Evolutionary conservation across 305 asterid genomes (phyloP), one percentile per base, ranked within the genome.

Genomic region (Rubia peregrina): DNA sequence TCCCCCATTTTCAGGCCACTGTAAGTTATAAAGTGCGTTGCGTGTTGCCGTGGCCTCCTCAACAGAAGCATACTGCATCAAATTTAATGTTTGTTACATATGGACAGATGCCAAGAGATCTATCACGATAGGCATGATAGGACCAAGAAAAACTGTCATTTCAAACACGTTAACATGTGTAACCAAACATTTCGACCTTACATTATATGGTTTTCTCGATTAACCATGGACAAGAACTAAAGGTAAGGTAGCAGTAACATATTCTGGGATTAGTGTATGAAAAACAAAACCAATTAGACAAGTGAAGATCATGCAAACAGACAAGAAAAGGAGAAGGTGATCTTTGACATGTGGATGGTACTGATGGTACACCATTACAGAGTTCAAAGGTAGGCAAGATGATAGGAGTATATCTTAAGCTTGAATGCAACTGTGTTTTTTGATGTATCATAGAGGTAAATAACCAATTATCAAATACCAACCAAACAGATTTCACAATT

Each of bases 1-100:
- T 42, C 84, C 84, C 63, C 84, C 84, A 63, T 77, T 68, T 71
- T 79, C 46, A 44, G 84, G 84, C 84, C 82, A 80, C 43, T 72
- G 75, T 22, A 80, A 75, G 71, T 77, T 74, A 70, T 77, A 80
- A 26, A 80, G 73, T 3, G 82, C 80, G 12, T 77, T 77, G 65
- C 84, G 77, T 41, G 84, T 80, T 61, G 72, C 82, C 33, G 22
- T 65, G 46, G 84, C 84, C 75, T 80, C 84, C 26, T 77, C 84
- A 30, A 69, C 77, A 6, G 78, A 74, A 30, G 84, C 49, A 49
- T 63, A 80, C 84, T 80, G 82, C 69, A 74, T 3, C 59, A 56
- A 55, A 55, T 5, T 10, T 9, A 6, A 24, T 38, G 22, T 41
- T 51, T 33, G 51, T 68, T 55, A 46, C 2, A 6, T 33, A 67